Conservation (phyloP, 139 green algal species). For the Haematococcus lacustris region DNA sequence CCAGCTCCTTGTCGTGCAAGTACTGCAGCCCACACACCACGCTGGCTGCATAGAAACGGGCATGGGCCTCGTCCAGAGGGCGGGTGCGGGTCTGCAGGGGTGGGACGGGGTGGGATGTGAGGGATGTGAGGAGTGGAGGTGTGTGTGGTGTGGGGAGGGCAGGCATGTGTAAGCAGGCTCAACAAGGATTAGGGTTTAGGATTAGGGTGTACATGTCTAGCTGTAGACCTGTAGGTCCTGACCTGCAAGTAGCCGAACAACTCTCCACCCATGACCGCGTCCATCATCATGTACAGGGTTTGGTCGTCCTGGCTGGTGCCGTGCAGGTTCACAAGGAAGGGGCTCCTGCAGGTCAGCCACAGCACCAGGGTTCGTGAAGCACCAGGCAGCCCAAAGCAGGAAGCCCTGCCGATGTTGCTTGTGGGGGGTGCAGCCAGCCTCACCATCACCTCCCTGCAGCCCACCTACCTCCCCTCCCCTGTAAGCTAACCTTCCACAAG, state of each 20-base stretch:
- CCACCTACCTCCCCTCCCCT: too few relatives aligned
- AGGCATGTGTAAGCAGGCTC: too few relatives aligned
- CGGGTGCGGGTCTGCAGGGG: slow-evolving; percentile 36
- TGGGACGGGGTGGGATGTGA: not conserved
- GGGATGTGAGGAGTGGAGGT: not conserved
- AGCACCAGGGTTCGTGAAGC: too few relatives aligned
- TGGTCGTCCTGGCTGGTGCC: slow-evolving; percentile 57
- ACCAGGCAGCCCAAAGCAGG: too few relatives aligned
- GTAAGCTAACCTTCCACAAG: too few relatives aligned
- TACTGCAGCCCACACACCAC: slow-evolving; percentile 81
- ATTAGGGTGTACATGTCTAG: too few relatives aligned
- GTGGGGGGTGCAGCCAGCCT: too few relatives aligned
- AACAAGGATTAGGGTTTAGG: too few relatives aligned
- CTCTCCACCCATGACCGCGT: slow-evolving; percentile 85
- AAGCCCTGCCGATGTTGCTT: too few relatives aligned
- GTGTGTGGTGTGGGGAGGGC: not conserved
- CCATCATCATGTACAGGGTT: slow-evolving; percentile 84
- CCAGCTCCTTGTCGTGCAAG: slow-evolving; percentile 67
- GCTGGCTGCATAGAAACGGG: slow-evolving; percentile 80
- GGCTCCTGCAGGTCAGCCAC: slow-evolving; percentile 59
- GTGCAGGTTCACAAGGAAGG: slow-evolving; percentile 80
- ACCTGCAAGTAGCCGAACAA: slow-evolving; percentile 87
- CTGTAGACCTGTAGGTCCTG: not conserved
- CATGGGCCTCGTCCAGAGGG: slow-evolving; percentile 64
- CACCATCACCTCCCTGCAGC: too few relatives aligned